Conservation (phyloP, 2,329 filamentous ascomycete genomes). For the Fusarium vanettenii region DNA sequence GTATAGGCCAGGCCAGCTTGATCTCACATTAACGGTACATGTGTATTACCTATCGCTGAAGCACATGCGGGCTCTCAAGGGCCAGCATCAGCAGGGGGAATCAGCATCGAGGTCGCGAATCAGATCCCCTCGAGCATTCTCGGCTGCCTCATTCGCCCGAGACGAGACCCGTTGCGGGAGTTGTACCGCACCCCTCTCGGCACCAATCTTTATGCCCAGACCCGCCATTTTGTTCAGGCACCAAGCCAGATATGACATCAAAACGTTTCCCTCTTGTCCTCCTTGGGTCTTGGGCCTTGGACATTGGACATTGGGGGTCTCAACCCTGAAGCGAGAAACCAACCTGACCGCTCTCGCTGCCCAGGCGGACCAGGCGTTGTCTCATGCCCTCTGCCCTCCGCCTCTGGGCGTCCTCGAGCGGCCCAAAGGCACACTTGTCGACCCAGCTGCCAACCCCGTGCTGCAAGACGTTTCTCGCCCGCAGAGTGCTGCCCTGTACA, state of each 20-base stretch:
- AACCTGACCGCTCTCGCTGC: constrained; percentile 68
- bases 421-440: constrained; percentile 65
- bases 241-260: constrained; percentile 14
- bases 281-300: constrained; percentile 44
- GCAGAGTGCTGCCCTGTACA: constrained; percentile 61
- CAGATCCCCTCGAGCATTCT: not conserved
- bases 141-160: not conserved
- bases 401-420: constrained; percentile 56
- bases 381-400: constrained; percentile 73
- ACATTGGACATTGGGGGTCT: constrained; percentile 59
- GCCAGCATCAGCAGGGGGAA: constrained; percentile 2
- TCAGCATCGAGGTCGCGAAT: not conserved
- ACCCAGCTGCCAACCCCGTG: constrained; percentile 79
- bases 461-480: constrained; percentile 80
- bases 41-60: constrained; percentile 1
- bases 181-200: not conserved
- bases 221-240: not conserved
- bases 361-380: constrained; percentile 70
- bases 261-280: constrained; percentile 1
- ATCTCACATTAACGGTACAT: constrained; percentile 7
- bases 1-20: not conserved
- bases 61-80: not conserved
- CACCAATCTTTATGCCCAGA: not conserved
- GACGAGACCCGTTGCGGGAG: not conserved
- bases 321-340: constrained; percentile 71